Conservation (phyloP, 331 rosid genomes). For the Spiraea crenata region DNA sequence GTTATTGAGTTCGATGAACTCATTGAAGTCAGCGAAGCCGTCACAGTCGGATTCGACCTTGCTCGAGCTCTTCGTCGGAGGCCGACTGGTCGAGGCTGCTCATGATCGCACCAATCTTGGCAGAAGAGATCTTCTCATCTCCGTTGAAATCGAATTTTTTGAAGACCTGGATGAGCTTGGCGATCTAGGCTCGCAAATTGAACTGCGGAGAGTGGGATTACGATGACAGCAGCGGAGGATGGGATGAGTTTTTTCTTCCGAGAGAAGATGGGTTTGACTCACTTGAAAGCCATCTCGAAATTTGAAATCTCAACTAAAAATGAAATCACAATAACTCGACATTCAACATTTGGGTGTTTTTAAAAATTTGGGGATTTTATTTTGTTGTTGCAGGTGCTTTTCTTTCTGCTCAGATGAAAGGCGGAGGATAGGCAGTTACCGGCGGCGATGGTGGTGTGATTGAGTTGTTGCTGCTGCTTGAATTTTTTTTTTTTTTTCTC, state of each 20-base stretch:
- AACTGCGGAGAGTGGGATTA: slow-evolving; percentile 17
- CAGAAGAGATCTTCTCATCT: slow-evolving; percentile 80
- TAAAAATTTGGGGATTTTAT: not conserved
- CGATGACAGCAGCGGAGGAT: not conserved
- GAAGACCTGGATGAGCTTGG: slow-evolving; percentile 73
- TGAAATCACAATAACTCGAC: not conserved
- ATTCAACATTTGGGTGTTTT: not conserved
- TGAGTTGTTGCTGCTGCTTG: too few relatives aligned
- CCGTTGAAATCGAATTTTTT: slow-evolving; percentile 82
- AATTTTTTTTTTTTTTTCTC: too few relatives aligned
- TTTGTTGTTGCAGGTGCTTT: not conserved
- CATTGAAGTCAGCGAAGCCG: slow-evolving; percentile 63
- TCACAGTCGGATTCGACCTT: slow-evolving; percentile 80
- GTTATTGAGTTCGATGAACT: slow-evolving; percentile 77
- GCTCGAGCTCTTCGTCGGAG: slow-evolving; percentile 53
- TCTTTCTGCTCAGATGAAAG: too few relatives aligned
- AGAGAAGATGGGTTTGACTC: slow-evolving; percentile 52
- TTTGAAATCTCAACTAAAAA: not conserved
- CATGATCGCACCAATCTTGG: slow-evolving; percentile 78
- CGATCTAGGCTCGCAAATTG: slow-evolving; percentile 24
- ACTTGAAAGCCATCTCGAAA: slow-evolving; percentile 40
- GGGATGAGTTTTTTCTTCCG: slow-evolving; percentile 40
- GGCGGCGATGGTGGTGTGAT: too few relatives aligned
- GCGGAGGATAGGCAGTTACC: too few relatives aligned
- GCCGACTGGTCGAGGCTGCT: slow-evolving; percentile 58